phyloP scores from a whole-genome alignment of 352 stramenopile species.

The Elongisporangium prolatum region DNA sequence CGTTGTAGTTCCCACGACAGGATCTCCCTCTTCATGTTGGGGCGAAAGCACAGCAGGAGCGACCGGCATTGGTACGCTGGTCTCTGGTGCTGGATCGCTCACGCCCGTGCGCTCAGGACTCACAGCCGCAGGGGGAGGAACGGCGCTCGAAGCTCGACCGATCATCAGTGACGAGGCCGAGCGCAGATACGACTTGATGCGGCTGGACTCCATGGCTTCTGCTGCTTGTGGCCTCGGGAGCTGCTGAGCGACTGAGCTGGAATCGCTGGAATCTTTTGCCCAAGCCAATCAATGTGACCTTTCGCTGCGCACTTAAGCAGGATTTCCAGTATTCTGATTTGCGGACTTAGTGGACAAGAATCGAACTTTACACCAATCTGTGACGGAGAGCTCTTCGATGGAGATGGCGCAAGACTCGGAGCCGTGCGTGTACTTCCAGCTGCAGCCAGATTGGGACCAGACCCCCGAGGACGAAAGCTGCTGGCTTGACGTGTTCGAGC shows the following conservation, averaged over 20 bases:
- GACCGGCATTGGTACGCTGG: not conserved
- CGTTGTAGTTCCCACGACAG: not conserved
- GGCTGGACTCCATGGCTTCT: slow-evolving; percentile 4
- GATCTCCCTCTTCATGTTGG: not conserved
- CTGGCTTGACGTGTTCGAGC: slow-evolving; percentile 58
- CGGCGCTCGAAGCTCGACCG: not conserved
- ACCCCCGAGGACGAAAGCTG: slow-evolving; percentile 14
- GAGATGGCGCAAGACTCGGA: not conserved
- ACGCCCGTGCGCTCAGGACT: not conserved
- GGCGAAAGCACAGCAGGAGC: not conserved
- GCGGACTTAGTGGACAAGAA: not conserved
- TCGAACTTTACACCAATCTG: not conserved
- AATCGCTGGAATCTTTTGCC: not conserved
- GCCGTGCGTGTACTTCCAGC: slow-evolving; percentile 44
- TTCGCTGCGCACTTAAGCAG: not conserved
- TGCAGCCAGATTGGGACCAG: slow-evolving; percentile 55
- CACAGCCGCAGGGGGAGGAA: not conserved
- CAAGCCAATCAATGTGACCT: not conserved
- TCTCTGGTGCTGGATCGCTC: not conserved
- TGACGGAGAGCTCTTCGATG: not conserved
- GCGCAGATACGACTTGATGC: slow-evolving; percentile 32
- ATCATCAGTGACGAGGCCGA: slow-evolving; percentile 3
- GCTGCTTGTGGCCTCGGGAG: not conserved
- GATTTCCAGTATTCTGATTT: not conserved
- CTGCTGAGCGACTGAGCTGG: not conserved